A percentile compares a stretch with the other conserved stretches of the same genome.
Conservation (phyloP, 208 protist species). For the Wallacemonas sp. region DNA sequence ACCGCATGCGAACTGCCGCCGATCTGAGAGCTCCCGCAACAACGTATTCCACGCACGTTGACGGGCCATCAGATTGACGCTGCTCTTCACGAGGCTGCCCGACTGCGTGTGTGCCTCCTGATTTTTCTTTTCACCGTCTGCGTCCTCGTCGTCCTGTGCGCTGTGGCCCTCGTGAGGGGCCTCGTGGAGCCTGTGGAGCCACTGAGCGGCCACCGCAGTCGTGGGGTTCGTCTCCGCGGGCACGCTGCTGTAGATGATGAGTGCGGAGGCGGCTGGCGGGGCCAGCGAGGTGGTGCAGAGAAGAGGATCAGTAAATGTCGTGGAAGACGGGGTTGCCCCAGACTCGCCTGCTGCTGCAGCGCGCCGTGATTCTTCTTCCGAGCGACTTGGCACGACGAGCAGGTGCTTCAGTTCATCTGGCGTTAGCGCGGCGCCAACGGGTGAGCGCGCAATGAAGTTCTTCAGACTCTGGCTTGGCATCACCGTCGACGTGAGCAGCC, state of each 20-base stretch:
- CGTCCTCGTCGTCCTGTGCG: neutral
- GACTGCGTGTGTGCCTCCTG: neutral
- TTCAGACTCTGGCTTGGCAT: conserved; percentile 56
- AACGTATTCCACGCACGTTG: conserved; percentile 1
- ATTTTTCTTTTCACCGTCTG: neutral
- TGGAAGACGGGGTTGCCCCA: too few relatives aligned
- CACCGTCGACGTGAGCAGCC: conserved; percentile 45
- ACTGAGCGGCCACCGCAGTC: conserved; percentile 8
- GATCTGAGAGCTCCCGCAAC: conserved; percentile 2
- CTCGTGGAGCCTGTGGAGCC: neutral
- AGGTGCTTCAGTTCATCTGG: conserved; percentile 67
- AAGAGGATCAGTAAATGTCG: conserved; percentile 10
- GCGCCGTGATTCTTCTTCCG: neutral
- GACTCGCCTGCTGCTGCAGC: too few relatives aligned
- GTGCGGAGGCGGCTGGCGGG: conserved; percentile 13
- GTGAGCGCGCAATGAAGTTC: conserved; percentile 59
- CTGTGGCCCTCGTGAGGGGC: neutral
- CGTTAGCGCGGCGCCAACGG: conserved; percentile 46
- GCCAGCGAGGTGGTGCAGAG: conserved; percentile 23
- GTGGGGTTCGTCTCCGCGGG: conserved; percentile 8
- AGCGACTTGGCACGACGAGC: conserved; percentile 25
- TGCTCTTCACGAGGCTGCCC: neutral
- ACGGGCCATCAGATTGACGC: neutral
- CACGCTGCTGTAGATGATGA: conserved; percentile 22
- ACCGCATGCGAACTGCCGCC: conserved; percentile 10